Evolutionary conservation across 2,329 filamentous ascomycete species (phyloP).

Genomic region (Rosellinia necatrix): DNA sequence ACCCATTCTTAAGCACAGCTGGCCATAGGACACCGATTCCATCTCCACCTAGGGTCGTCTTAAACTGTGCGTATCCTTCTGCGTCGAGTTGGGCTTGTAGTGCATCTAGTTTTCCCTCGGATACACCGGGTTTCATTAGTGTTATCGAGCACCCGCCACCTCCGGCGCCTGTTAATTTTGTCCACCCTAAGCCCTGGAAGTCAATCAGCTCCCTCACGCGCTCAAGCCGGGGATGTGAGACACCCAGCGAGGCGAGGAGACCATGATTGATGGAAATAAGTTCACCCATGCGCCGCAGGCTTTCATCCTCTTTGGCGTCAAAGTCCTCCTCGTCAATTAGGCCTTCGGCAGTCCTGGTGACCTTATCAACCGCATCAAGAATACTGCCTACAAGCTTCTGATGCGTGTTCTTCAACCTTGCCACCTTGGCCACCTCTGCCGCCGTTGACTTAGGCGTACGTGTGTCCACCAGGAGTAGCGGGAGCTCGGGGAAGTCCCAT

Average conservation of each 20-base stretch:
- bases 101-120: conserved; percentile 59
- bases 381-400: conserved; percentile 80
- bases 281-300: conserved; percentile 78
- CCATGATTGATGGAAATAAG: conserved; percentile 95
- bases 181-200: conserved; percentile 89
- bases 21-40: conserved; percentile 95
- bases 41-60: conserved; percentile 88
- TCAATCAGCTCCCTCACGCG: conserved; percentile 90
- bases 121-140: conserved; percentile 71
- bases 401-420: conserved; percentile 69
- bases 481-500: conserved; percentile 89
- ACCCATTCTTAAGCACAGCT: conserved; percentile 83
- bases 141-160: conserved; percentile 97
- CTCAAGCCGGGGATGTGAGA: conserved; percentile 92
- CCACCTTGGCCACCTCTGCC: conserved; percentile 86
- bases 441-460: conserved; percentile 84
- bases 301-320: conserved; percentile 65
- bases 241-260: conserved; percentile 84
- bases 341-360: conserved; percentile 60
- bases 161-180: conserved; percentile 93
- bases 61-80: conserved; percentile 82
- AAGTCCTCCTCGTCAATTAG: conserved; percentile 67
- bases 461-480: conserved; percentile 87
- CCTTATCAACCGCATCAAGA: conserved; percentile 81
- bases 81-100: conserved; percentile 68